phyloP scores from a whole-genome alignment of 257 asterid species.

The Orobanche coerulescens region DNA sequence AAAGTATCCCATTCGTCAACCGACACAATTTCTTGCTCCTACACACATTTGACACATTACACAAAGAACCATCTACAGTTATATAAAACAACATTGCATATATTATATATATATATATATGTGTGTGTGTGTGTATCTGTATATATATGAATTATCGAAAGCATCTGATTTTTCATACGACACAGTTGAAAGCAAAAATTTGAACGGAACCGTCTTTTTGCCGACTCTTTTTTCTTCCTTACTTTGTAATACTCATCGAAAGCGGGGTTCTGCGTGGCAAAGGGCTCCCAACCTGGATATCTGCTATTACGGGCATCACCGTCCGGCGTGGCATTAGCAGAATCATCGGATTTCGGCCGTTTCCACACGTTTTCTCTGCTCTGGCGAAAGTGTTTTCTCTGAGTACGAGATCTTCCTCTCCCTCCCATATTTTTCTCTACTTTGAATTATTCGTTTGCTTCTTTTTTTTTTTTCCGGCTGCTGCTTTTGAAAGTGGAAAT shows the following conservation, averaged over 20 bases:
- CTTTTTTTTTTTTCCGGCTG: constrained; percentile 9
- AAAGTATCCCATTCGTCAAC: constrained; percentile 83
- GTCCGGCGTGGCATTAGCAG: constrained; percentile 28
- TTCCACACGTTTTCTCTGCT: constrained; percentile 88
- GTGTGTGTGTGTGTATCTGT: no score
- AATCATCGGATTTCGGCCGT: constrained; percentile 50
- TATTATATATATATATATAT: no score
- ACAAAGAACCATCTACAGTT: neutral
- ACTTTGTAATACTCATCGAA: constrained; percentile 93
- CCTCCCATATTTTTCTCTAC: constrained; percentile 50
- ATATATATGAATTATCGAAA: neutral
- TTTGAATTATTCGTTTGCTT: neutral
- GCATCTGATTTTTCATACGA: neutral
- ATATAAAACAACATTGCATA: neutral
- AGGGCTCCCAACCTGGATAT: constrained; percentile 55
- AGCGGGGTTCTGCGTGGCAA: constrained; percentile 54
- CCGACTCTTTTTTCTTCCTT: neutral
- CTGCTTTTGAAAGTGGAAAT: constrained; percentile 15
- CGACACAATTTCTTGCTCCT: constrained; percentile 77
- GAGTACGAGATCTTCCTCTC: constrained; percentile 86
- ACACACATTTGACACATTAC: constrained; percentile 11
- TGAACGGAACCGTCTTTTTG: neutral
- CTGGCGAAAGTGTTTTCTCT: constrained; percentile 78
- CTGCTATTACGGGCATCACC: constrained; percentile 19
- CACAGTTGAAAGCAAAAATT: no score